phyloP scores from a whole-genome alignment of 305 asterid species.

The Lippia alba region DNA sequence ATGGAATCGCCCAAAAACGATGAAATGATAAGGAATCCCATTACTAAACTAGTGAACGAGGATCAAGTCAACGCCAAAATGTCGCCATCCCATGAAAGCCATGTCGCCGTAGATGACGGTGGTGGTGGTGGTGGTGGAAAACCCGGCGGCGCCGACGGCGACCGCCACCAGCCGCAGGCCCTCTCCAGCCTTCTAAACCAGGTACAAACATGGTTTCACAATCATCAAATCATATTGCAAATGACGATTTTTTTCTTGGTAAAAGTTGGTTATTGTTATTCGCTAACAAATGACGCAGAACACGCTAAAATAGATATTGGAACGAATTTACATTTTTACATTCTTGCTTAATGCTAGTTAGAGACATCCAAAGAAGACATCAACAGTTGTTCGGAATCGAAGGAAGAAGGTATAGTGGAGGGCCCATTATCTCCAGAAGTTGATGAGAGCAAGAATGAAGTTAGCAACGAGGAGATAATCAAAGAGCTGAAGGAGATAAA shows the following conservation, averaged over 20 bases:
- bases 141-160: constrained; percentile 25
- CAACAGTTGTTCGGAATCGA: background rate
- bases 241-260: background rate
- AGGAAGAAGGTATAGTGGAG: constrained; percentile 15
- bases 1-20: constrained; percentile 45
- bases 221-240: background rate
- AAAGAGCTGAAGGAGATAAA: constrained; percentile 62
- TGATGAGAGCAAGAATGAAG: constrained; percentile 10
- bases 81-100: constrained; percentile 30
- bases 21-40: constrained; percentile 45
- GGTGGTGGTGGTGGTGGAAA: constrained; percentile 5
- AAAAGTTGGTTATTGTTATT: background rate
- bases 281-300: no score
- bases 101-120: constrained; percentile 16
- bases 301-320: constrained; percentile 20
- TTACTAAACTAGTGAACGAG: constrained; percentile 43
- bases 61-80: constrained; percentile 23
- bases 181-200: constrained; percentile 44
- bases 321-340: constrained; percentile 20
- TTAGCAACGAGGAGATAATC: constrained; percentile 43
- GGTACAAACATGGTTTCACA: constrained; percentile 36
- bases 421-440: constrained; percentile 1
- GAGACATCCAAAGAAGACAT: constrained; percentile 45
- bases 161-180: constrained; percentile 31
- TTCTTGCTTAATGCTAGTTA: constrained; percentile 36